Conservation (phyloP, 768 basidiomycete genomes). For the Zangia roseola region DNA sequence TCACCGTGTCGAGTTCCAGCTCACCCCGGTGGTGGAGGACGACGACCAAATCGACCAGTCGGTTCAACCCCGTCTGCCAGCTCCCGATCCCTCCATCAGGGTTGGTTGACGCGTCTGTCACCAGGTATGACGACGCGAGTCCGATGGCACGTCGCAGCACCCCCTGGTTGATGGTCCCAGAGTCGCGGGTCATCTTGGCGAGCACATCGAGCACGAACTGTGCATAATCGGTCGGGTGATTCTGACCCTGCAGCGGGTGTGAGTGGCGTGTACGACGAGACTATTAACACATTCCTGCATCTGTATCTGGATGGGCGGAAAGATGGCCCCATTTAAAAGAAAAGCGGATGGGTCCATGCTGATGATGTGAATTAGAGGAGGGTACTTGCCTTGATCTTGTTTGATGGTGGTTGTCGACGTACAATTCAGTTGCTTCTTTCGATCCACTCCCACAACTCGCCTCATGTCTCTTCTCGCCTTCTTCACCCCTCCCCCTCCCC, state of each 20-base stretch:
- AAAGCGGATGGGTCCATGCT: constrained; percentile 27
- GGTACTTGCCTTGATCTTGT: constrained; percentile 16
- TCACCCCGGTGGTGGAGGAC: constrained; percentile 67
- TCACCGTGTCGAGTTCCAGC: constrained; percentile 75
- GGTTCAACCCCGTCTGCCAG: constrained; percentile 68
- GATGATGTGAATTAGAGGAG: not conserved
- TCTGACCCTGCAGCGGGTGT: constrained; percentile 25
- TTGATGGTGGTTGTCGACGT: constrained; percentile 10
- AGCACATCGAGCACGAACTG: constrained; percentile 58
- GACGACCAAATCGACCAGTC: constrained; percentile 69
- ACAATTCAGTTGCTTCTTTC: not conserved
- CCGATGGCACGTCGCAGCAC: constrained; percentile 62
- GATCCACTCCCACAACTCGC: not conserved
- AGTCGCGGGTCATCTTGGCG: constrained; percentile 46
- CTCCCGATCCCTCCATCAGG: constrained; percentile 52
- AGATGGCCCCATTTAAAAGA: constrained; percentile 16
- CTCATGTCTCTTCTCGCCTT: constrained; percentile 20
- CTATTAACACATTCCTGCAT: constrained; percentile 29
- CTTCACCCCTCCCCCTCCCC: constrained; percentile 6
- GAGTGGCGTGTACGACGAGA: not conserved
- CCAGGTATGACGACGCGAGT: constrained; percentile 74
- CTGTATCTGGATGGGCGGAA: constrained; percentile 25
- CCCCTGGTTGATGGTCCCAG: constrained; percentile 55
- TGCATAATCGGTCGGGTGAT: constrained; percentile 56
- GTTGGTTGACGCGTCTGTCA: constrained; percentile 70